Conservation (phyloP, 371 early-diverging fungal genomes). For the Haplosporangium sp. region DNA sequence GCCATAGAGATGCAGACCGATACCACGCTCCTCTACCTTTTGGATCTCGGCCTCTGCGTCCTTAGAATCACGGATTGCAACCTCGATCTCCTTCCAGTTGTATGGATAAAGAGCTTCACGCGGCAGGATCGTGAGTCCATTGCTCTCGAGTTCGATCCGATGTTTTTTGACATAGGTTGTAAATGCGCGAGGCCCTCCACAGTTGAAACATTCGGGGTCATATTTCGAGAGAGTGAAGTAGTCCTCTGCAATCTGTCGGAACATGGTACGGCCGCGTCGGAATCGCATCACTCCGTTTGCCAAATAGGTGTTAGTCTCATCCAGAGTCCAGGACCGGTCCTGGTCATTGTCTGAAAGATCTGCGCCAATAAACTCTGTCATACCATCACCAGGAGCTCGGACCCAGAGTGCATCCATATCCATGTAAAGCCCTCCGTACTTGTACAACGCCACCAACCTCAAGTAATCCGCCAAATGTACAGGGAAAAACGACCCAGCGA, state of each 20-base stretch:
- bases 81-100: constrained; percentile 62
- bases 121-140: constrained; percentile 63
- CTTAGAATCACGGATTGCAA: constrained; percentile 51
- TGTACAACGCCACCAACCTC: constrained; percentile 66
- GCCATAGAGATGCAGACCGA: constrained; percentile 71
- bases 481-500: constrained; percentile 62
- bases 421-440: constrained; percentile 79
- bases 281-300: constrained; percentile 75
- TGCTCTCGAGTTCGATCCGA: constrained; percentile 58
- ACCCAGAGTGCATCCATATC: constrained; percentile 79
- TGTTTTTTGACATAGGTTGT: constrained; percentile 69
- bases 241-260: constrained; percentile 70
- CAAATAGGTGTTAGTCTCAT: constrained; percentile 69
- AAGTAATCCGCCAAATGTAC: constrained; percentile 74
- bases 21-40: constrained; percentile 53
- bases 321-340: constrained; percentile 71
- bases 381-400: constrained; percentile 64
- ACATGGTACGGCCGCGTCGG: constrained; percentile 69
- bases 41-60: constrained; percentile 63
- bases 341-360: constrained; percentile 62
- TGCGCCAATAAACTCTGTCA: constrained; percentile 72
- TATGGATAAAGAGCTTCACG: constrained; percentile 65
- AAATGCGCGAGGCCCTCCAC: constrained; percentile 72
- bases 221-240: constrained; percentile 66
- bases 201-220: constrained; percentile 72